Percentiles rank a stretch among this genome's conserved stretches.
These are phyloP conservation scores for Rubia peregrina DNA, from an alignment of 305 asterid genomes.

Conservation along the genomic window DNA sequence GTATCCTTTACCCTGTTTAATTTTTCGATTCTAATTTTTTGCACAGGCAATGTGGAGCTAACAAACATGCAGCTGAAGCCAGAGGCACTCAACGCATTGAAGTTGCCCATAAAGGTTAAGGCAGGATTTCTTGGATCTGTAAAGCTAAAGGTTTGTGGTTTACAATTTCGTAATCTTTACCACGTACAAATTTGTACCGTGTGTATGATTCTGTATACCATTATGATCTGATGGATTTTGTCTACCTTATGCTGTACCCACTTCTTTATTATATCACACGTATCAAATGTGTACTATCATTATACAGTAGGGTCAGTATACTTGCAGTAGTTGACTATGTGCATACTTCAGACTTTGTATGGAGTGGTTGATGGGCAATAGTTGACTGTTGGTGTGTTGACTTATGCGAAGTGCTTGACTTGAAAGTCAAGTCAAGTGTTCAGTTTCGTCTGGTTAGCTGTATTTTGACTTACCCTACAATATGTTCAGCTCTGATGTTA, in stretches of 20 bases:
- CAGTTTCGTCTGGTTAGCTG: background rate
- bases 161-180: background rate
- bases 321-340: background rate
- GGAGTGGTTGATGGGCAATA: background rate
- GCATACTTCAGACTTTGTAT: background rate
- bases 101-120: conserved; percentile 95
- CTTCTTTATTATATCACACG: background rate
- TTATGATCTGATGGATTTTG: background rate
- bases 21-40: conserved; percentile 20
- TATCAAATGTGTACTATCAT: background rate
- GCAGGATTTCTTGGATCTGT: conserved; percentile 99
- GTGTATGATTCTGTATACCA: background rate
- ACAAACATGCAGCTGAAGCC: conserved; percentile 98
- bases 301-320: background rate
- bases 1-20: background rate
- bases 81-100: conserved; percentile 95
- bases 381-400: background rate
- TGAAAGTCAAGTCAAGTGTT: background rate
- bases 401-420: background rate
- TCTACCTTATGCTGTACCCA: background rate
- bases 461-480: background rate
- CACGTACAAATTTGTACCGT: background rate
- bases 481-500: conserved; percentile 5
- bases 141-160: conserved; percentile 77
- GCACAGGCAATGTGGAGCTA: conserved; percentile 84